A percentile compares a stretch with the other conserved stretches of the same genome.
These are phyloP conservation scores for Exophiala dermatitidis DNA, from an alignment of 2,329 filamentous ascomycete genomes.

Conservation along the genomic window DNA sequence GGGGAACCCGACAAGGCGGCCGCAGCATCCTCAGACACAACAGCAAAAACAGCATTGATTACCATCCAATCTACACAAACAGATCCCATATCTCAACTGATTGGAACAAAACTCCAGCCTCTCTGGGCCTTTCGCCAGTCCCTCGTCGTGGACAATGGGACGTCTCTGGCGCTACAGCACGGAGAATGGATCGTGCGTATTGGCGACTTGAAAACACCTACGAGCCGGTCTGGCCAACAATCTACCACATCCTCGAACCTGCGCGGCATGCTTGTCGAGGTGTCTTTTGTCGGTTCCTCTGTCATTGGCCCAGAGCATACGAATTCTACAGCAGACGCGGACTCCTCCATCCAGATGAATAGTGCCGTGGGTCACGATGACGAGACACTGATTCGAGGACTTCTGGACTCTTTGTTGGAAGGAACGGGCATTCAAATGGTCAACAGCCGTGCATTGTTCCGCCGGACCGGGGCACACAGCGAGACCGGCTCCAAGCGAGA, in stretches of 20 bases:
- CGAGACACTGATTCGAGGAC: conserved; percentile 15
- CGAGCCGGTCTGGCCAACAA: conserved; percentile 10
- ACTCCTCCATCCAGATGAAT: not conserved
- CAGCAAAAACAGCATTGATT: conserved; percentile 9
- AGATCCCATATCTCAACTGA: conserved; percentile 23
- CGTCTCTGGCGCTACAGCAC: conserved; percentile 14
- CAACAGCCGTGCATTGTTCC: conserved; percentile 11
- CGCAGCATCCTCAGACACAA: not conserved
- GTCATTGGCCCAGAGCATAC: not conserved
- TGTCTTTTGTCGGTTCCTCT: conserved; percentile 6
- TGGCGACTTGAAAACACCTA: conserved; percentile 23
- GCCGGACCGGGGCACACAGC: conserved; percentile 4
- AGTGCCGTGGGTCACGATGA: conserved; percentile 11
- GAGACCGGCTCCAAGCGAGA: not conserved
- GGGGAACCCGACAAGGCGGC: not conserved
- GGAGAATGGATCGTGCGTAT: conserved; percentile 22
- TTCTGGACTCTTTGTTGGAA: conserved; percentile 17
- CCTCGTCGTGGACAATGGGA: conserved; percentile 23
- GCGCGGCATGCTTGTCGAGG: conserved; percentile 21
- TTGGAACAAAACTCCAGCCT: conserved; percentile 25
- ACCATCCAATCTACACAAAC: conserved; percentile 20
- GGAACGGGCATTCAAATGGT: conserved; percentile 14
- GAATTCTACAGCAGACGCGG: not conserved
- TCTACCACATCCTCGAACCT: conserved; percentile 7
- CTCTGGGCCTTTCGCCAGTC: conserved; percentile 24